Conservation (phyloP, 1,284 basidiomycete species). For the Coniferiporia sulphurascens region DNA sequence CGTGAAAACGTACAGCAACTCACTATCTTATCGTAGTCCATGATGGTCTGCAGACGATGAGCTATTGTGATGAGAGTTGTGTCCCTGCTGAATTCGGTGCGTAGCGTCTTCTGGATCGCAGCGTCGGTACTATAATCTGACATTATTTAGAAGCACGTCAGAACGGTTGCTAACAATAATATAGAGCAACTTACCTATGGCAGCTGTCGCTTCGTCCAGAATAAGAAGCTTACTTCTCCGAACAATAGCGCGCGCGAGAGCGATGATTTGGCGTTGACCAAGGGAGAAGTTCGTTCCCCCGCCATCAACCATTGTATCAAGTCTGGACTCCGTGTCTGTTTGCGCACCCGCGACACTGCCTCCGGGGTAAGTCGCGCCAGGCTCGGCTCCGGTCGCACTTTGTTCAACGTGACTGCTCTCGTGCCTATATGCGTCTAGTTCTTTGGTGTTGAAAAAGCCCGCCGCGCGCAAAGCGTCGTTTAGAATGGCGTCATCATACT, state of each 20-base stretch:
- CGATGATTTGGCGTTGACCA: constrained; percentile 33
- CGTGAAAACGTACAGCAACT: constrained; percentile 1
- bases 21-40: constrained; percentile 32
- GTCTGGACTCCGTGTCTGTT: constrained; percentile 1
- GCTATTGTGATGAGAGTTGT: constrained; percentile 33
- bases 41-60: constrained; percentile 33
- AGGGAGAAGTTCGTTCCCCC: constrained; percentile 17
- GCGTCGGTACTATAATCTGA: constrained; percentile 23
- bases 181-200: constrained; percentile 28
- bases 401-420: constrained; percentile 27
- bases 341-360: not conserved
- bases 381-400: constrained; percentile 38
- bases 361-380: constrained; percentile 29
- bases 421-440: not conserved
- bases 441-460: constrained; percentile 30
- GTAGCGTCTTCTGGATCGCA: constrained; percentile 21
- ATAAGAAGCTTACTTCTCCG: constrained; percentile 28
- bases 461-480: constrained; percentile 44
- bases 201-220: constrained; percentile 31
- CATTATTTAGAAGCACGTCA: not conserved
- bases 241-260: constrained; percentile 38
- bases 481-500: constrained; percentile 43
- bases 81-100: constrained; percentile 23
- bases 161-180: not conserved
- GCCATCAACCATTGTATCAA: constrained; percentile 15